phyloP scores from a whole-genome alignment of 257 asterid genomes.

The Misopates orontium region DNA sequence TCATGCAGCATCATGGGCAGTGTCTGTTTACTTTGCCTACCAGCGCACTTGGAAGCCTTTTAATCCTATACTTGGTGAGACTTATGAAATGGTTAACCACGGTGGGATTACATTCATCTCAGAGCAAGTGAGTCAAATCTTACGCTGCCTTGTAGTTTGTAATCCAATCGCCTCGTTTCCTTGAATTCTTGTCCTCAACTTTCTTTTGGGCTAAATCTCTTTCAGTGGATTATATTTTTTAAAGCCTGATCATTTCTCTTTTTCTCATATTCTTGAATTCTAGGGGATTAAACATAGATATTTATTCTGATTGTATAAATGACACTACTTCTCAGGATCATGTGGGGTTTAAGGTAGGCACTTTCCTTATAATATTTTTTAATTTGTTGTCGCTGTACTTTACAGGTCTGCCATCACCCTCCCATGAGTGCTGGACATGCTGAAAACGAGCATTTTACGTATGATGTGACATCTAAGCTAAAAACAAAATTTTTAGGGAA shows the following conservation, averaged over 20 bases:
- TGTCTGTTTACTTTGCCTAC: constrained; percentile 84
- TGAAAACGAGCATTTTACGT: constrained; percentile 84
- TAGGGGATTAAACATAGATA: not conserved
- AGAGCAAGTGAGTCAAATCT: constrained; percentile 70
- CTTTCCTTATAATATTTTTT: constrained; percentile 9
- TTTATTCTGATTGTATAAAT: not conserved
- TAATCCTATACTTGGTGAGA: constrained; percentile 98
- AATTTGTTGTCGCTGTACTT: constrained; percentile 1
- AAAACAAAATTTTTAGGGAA: constrained; percentile 91
- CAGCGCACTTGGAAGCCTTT: constrained; percentile 99
- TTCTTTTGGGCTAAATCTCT: not conserved
- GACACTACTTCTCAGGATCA: not conserved
- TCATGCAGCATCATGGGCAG: constrained; percentile 90
- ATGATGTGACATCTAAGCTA: constrained; percentile 89
- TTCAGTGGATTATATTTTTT: not conserved
- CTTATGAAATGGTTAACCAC: constrained; percentile 90
- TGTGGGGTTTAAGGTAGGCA: not conserved
- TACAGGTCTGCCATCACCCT: constrained; percentile 84
- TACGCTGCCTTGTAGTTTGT: constrained; percentile 7
- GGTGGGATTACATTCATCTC: constrained; percentile 79
- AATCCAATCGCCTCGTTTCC: constrained; percentile 11
- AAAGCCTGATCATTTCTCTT: constrained; percentile 2
- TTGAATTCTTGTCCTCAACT: constrained; percentile 21
- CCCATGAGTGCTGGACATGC: constrained; percentile 99
- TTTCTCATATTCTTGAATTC: not conserved